Evolutionary conservation across 2,329 filamentous ascomycete genomes (phyloP), one percentile per base, ranked within the genome.

Genomic region (Penicillium sp.): DNA sequence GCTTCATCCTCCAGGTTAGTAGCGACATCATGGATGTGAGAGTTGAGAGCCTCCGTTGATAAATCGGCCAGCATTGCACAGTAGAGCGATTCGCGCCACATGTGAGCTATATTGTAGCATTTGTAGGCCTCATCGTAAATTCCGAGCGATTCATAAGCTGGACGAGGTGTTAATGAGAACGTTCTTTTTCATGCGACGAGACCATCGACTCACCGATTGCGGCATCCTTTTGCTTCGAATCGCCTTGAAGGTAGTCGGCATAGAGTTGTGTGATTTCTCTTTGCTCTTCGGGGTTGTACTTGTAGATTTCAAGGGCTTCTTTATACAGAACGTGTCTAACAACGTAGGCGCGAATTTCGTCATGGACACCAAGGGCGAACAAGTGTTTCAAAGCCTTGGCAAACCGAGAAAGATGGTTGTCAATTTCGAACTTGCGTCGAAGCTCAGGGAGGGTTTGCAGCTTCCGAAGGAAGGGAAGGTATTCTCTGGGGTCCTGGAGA

Each of bases 51-150:
- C 0, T 76, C 72, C 0, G 75, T 59, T 0, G 82, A 75, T 3
- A 89, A 67, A 0, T 84, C 77, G 0, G 85, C 81, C 46, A 87
- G 79, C 45, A 82, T 80, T 4, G 90, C 90, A 38, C 82, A 82
- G 58, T 86, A 88, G 40, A 98, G 81, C 20, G 88, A 88, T 68
- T 98, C 91, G 42, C 87, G 88, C 93, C 93, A 98, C 69, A 87
- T 79, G 31, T 89, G 87, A 1, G 88, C 88, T 1, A 86, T 81
- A 50, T 87, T 84, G 70, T 96, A 98, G 64, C 87, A 87, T 60
- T 83, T 80, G 50, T 86, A 89, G 8, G 93, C 91, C 31, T 85
- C 78, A 16, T 73, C 64, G 61, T 87, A 88, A 64, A 90, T 81
- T 10, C 75, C 72, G 8, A 98, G 82, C 16, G 85, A 95, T 65